Base-by-base conservation (phyloP, 768 basidiomycete species). In the Suillus brevipes region DNA sequence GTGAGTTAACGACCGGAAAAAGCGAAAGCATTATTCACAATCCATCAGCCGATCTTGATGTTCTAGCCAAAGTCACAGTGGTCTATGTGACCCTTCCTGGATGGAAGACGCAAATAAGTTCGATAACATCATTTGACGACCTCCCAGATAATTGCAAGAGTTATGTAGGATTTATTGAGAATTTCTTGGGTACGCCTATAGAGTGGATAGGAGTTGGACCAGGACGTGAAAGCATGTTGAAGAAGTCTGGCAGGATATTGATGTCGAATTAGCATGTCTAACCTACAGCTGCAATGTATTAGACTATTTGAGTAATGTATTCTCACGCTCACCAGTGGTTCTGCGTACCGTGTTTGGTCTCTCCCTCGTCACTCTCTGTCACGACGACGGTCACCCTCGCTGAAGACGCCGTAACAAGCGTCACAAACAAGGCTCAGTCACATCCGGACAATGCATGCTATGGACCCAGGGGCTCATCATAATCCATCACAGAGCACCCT, bases 121-220 rank as follows among this genome's bases (percentile, higher is more conserved):
- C 84, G 0, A 78, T 80, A 67, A 87, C 75, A 47, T 80, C 81
- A 57, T 97, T 89, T 74, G 88, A 88, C 12, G 88, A 83, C 12
- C 82, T 99, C 7, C 97, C 97, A 0, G 85, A 85, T 49, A 90
- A 91, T 66, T 96, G 94, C 81, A 87, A 84, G 81, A 85, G 83
- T 71, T 99, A 99, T 75, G 81, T 99, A 61, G 84, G 85, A 65
- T 98, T 91, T 74, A 92, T 99, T 67, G 96, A 98, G 76, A 71
- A 84, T 23, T 89, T 82, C 74, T 75, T 93, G 23, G 83, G 82
- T 10, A 87, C 91, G 12, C 89, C 88, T 58, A 83, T 98, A 64
- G 88, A 90, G 77, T 99, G 93, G 91, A 94, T 98, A 60, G 97
- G 97, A 13, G 89, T 96, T 23, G 97, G 97, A 0, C 94, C 97